Percentiles rank a stretch among this genome's conserved stretches.
These are phyloP conservation scores for Lolium multiflorum DNA, from an alignment of 176 grass and related monocot species.

Conservation along the genomic window DNA sequence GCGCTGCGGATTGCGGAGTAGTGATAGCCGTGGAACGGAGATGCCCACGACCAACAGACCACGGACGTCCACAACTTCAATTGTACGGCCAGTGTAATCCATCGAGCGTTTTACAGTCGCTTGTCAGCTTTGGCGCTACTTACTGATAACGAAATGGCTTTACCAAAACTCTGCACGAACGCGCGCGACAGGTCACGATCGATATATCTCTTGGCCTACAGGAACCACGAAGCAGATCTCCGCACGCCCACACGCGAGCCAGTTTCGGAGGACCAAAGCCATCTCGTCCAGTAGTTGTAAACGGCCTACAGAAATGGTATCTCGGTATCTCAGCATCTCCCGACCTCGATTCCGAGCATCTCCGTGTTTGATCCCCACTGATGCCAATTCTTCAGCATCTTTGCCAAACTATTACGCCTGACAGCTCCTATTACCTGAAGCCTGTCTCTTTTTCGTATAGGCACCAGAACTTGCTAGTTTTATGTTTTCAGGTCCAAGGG, in stretches of 20 bases:
- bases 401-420: background rate
- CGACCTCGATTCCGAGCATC: conserved; percentile 55
- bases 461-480: background rate
- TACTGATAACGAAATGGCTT: too few relatives aligned
- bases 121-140: too few relatives aligned
- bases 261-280: background rate
- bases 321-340: conserved; percentile 57
- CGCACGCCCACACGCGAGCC: conserved; percentile 7
- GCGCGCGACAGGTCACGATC: too few relatives aligned
- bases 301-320: conserved; percentile 32
- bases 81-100: background rate
- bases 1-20: background rate
- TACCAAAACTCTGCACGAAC: too few relatives aligned
- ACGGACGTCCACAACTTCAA: background rate
- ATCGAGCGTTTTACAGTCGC: background rate
- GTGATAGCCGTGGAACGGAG: background rate
- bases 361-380: conserved; percentile 35
- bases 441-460: background rate
- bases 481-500: background rate
- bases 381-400: conserved; percentile 23
- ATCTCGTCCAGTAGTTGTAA: conserved; percentile 10
- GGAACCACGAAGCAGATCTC: background rate
- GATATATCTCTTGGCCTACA: background rate
- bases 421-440: background rate
- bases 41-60: background rate